Conservation (phyloP, 2,329 filamentous ascomycete species). For the Hypoxylon sp. region DNA sequence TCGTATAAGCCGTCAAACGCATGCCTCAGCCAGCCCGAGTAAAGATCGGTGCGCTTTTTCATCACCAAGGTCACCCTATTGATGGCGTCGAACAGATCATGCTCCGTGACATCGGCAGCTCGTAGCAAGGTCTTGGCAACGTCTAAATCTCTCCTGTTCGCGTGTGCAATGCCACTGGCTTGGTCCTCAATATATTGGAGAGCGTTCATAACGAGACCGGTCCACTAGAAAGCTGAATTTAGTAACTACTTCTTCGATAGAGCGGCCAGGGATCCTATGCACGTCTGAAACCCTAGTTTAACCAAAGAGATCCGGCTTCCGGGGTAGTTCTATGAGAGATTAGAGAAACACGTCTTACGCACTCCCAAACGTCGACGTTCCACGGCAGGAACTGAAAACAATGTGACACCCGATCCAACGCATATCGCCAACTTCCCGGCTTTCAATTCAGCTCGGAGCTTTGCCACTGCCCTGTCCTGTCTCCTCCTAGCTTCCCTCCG, state of each 20-base stretch:
- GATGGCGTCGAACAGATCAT: conserved; percentile 4
- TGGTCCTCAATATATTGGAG: conserved; percentile 37
- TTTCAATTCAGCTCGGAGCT: conserved; percentile 21
- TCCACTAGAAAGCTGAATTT: conserved; percentile 10
- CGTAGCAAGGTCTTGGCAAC: conserved; percentile 4
- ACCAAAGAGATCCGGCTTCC: not conserved
- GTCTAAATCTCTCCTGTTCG: not conserved
- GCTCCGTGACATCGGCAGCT: not conserved
- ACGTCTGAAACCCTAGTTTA: not conserved
- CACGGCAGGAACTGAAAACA: conserved; percentile 17
- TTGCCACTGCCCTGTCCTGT: conserved; percentile 18
- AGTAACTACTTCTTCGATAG: not conserved
- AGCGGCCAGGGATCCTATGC: not conserved
- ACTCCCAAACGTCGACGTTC: conserved; percentile 30
- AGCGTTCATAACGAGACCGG: conserved; percentile 25
- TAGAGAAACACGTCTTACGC: not conserved
- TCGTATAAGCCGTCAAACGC: conserved; percentile 36
- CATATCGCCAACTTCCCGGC: conserved; percentile 31
- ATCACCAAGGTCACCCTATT: conserved; percentile 9
- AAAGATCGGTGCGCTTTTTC: conserved; percentile 26
- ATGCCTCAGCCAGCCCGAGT: conserved; percentile 21
- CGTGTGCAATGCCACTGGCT: not conserved
- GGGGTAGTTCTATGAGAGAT: not conserved
- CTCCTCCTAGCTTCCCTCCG: conserved; percentile 12
- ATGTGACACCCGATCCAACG: conserved; percentile 33